These are phyloP conservation scores for Arctostaphylos glauca DNA, from an alignment of 148 eudicot species.

Conservation along the genomic window DNA sequence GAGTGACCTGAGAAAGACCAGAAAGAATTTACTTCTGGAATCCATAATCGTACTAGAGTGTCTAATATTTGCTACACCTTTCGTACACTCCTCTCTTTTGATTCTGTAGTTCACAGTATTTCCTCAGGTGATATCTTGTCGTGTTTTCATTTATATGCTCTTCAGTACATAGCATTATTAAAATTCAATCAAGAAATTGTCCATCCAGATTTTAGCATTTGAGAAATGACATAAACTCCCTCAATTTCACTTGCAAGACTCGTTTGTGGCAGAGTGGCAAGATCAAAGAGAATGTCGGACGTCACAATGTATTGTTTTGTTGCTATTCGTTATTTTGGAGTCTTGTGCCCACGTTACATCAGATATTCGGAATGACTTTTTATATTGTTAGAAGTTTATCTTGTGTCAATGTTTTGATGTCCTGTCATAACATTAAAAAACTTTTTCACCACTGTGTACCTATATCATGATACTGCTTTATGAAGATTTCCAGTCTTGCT, in stretches of 20 bases:
- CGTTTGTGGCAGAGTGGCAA: constrained; percentile 5
- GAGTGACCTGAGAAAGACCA: neutral
- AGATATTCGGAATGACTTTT: neutral
- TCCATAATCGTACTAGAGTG: neutral
- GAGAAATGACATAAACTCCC: neutral
- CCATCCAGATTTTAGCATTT: neutral
- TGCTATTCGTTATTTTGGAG: neutral
- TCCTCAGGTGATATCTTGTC: neutral
- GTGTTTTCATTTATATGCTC: no score
- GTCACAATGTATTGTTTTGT: neutral
- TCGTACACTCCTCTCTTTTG: neutral
- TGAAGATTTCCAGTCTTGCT: neutral
- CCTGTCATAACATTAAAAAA: neutral
- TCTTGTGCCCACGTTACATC: neutral
- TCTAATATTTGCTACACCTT: neutral
- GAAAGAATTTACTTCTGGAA: neutral
- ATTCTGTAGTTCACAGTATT: neutral
- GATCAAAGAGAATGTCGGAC: neutral
- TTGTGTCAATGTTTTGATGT: neutral
- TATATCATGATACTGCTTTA: neutral
- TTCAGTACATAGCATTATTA: neutral
- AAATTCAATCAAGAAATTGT: constrained; percentile 1
- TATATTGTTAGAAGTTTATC: neutral
- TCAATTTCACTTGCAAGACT: neutral
- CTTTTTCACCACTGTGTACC: neutral